Base-by-base conservation (phyloP, 1,139 yeast species). In the Maudiozyma humilis region DNA sequence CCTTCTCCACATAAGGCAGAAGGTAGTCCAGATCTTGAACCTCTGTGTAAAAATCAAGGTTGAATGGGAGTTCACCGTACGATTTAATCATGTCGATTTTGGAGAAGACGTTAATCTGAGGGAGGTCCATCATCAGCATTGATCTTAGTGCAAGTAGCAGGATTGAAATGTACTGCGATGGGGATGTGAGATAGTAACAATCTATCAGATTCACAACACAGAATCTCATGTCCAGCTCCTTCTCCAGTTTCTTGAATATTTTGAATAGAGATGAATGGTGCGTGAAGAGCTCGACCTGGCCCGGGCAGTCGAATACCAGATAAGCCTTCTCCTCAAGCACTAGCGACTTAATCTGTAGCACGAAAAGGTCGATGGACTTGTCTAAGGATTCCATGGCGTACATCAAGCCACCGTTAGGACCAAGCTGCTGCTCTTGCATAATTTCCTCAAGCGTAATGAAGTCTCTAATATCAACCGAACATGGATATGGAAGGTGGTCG, bases 371-470 rank as follows among this genome's bases (percentile, higher is more conserved):
- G 46, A 79, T 62, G 4, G 76, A 68, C 23, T 66, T 66, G 46
- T 73, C 77, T 38, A 79, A 67, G 29, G 78, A 72, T 57, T 91
- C 97, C 55, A 93, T 67, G 0, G 97, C 96, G 64, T 77, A 83
- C 77, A 93, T 79, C 31, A 93, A 65, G 0, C 96, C 96, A 32
- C 99, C 99, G 57, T 93, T 93, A 0, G 99, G 99, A 0, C 99
- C 99, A 41, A 82, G 62, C 29, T 72, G 72, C 51, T 84, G 78
- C 49, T 84, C 88, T 34, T 77, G 77, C 98, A 91, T 91, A 23
- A 91, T 76, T 43, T 91, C 96, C 54, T 91, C 96, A 15, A 91
- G 63, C 0, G 93, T 83, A 6, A 89, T 77, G 54, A 78, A 84
- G 59, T 91, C 96, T 47, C 97, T 69, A 36, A 93, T 87, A 60